These are phyloP conservation scores for Amanita pseudoporphyria DNA, from an alignment of 768 basidiomycete species.

Conservation along the genomic window DNA sequence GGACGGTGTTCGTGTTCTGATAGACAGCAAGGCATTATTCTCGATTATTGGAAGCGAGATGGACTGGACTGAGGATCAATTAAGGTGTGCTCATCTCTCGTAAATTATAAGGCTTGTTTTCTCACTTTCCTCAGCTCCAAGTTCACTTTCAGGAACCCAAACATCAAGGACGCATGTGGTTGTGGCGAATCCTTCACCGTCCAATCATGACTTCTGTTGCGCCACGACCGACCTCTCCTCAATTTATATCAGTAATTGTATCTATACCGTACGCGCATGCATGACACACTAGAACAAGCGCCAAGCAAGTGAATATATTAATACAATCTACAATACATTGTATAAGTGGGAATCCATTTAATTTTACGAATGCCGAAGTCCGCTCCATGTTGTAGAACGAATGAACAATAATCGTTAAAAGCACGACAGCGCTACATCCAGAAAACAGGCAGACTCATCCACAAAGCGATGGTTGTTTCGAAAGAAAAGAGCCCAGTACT, in stretches of 20 bases:
- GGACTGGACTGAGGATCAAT: constrained; percentile 93
- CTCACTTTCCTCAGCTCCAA: constrained; percentile 45
- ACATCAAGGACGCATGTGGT: constrained; percentile 90
- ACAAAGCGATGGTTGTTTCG: too few relatives aligned
- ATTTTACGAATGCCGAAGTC: constrained; percentile 1
- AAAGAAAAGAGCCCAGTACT: too few relatives aligned
- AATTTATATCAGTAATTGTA: constrained; percentile 1
- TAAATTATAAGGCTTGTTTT: constrained; percentile 1
- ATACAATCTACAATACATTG: constrained; percentile 5
- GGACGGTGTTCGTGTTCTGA: constrained; percentile 87
- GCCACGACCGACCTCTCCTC: not conserved
- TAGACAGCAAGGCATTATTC: constrained; percentile 95
- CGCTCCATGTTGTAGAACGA: not conserved
- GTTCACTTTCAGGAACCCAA: constrained; percentile 83
- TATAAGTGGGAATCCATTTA: constrained; percentile 10
- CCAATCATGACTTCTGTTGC: constrained; percentile 20
- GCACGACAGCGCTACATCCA: too few relatives aligned
- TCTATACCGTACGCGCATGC: constrained; percentile 12
- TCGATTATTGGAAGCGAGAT: constrained; percentile 98
- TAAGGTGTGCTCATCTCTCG: constrained; percentile 49
- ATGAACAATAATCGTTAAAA: not conserved
- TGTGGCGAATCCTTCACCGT: constrained; percentile 91
- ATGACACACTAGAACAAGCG: constrained; percentile 5
- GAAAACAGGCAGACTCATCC: not conserved
- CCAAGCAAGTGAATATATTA: constrained; percentile 2